Conservation (phyloP, 2,329 filamentous ascomycete species). For the Ophiostoma tasmaniense region DNA sequence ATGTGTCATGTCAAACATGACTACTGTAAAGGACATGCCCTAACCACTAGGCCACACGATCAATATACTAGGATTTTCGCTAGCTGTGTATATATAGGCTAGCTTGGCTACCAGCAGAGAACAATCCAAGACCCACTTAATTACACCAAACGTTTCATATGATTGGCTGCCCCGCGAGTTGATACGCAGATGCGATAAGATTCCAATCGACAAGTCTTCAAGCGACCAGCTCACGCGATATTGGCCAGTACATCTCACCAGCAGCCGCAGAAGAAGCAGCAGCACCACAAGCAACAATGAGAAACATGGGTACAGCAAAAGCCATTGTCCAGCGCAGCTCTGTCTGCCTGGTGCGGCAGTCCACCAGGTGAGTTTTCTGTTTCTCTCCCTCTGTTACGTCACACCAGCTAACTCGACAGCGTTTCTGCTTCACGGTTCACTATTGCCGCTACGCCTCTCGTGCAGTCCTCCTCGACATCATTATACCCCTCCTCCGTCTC, state of each 20-base stretch:
- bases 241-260: background rate
- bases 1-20: background rate
- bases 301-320: constrained; percentile 14
- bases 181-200: background rate
- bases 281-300: constrained; percentile 10
- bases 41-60: constrained; percentile 26
- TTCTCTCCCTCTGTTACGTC: background rate
- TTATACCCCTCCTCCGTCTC: background rate
- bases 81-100: constrained; percentile 8
- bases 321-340: constrained; percentile 13
- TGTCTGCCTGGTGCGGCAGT: constrained; percentile 5
- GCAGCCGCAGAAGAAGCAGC: background rate
- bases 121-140: background rate
- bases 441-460: background rate
- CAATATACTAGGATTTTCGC: constrained; percentile 10
- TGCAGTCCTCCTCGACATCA: background rate
- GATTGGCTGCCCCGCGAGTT: background rate
- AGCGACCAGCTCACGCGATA: background rate
- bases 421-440: background rate
- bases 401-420: background rate
- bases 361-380: background rate
- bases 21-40: constrained; percentile 24
- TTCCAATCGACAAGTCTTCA: background rate
- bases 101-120: background rate
- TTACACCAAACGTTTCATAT: background rate